A percentile compares a stretch with the other conserved stretches of the same genome.
Conservation (phyloP, 208 protist species). For the Leishmania martiniquensis region DNA sequence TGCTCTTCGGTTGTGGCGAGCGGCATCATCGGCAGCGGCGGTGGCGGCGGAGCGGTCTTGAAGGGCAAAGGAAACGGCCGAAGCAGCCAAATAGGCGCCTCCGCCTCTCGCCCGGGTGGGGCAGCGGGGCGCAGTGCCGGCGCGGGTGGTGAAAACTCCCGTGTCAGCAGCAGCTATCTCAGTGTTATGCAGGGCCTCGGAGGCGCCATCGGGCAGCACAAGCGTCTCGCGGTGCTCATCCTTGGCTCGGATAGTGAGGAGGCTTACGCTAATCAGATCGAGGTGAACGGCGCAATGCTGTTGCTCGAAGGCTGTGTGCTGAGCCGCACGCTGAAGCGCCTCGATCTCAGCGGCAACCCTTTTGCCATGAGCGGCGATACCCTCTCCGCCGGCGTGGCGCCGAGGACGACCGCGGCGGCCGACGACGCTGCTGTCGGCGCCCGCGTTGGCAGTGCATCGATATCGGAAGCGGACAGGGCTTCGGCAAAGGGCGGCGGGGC, state of each 20-base stretch:
- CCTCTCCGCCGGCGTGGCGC: neutral
- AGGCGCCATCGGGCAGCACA: constrained; percentile 68
- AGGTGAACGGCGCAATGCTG: constrained; percentile 45
- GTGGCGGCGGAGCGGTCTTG: neutral
- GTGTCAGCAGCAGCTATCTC: constrained; percentile 26
- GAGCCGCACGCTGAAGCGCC: constrained; percentile 64
- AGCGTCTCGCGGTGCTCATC: constrained; percentile 70
- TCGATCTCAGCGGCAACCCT: constrained; percentile 78
- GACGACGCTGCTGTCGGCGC: neutral
- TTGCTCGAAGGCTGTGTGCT: constrained; percentile 79
- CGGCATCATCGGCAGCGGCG: neutral
- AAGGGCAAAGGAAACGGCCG: neutral
- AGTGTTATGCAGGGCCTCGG: constrained; percentile 67
- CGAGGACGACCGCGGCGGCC: too few relatives aligned
- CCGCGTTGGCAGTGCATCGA: neutral
- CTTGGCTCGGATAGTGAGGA: constrained; percentile 65
- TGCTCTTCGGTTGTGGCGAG: constrained; percentile 11
- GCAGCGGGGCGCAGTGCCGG: neutral
- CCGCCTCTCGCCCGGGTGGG: neutral
- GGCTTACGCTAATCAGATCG: constrained; percentile 81
- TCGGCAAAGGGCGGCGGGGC: neutral
- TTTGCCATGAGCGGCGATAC: constrained; percentile 30
- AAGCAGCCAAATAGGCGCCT: neutral
- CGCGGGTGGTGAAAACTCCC: neutral
- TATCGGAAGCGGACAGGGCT: neutral